A percentile compares a stretch with the other conserved stretches of the same genome.
Evolutionary conservation across 2,329 filamentous ascomycete genomes (phyloP).

Genomic region (Trichophyton equinum): DNA sequence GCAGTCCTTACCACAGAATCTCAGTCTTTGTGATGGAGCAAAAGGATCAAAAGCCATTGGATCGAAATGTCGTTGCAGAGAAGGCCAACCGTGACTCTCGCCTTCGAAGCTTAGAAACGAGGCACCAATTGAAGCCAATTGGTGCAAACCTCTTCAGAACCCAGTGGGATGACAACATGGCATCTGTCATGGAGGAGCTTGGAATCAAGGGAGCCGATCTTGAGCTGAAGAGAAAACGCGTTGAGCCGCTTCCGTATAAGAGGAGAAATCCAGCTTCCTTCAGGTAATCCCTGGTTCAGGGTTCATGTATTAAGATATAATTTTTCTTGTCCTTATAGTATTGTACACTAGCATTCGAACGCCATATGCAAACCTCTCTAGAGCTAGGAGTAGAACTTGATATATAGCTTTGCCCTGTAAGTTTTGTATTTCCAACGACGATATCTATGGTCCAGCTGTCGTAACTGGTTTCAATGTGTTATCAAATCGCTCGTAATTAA

Average conservation of each 20-base stretch:
- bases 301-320: constrained; percentile 2
- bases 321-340: constrained; percentile 1
- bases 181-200: constrained; percentile 72
- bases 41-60: constrained; percentile 45
- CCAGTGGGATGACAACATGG: constrained; percentile 78
- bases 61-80: constrained; percentile 44
- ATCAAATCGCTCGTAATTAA: constrained; percentile 25
- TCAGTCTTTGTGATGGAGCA: constrained; percentile 77
- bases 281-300: constrained; percentile 22
- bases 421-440: constrained; percentile 12
- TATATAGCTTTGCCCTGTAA: constrained; percentile 2
- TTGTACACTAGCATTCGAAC: constrained; percentile 10
- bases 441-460: background rate
- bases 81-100: constrained; percentile 53
- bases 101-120: constrained; percentile 60
- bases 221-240: constrained; percentile 70
- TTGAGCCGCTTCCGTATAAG: constrained; percentile 55
- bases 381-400: background rate
- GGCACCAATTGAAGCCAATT: constrained; percentile 57
- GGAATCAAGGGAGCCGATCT: constrained; percentile 63
- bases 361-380: background rate
- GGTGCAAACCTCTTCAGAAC: constrained; percentile 81
- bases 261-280: constrained; percentile 41
- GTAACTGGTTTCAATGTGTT: constrained; percentile 24
- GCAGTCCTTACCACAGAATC: constrained; percentile 79